Evolutionary conservation across 2,329 filamentous ascomycete genomes (phyloP).

Genomic region (Rutstroemia sp.): DNA sequence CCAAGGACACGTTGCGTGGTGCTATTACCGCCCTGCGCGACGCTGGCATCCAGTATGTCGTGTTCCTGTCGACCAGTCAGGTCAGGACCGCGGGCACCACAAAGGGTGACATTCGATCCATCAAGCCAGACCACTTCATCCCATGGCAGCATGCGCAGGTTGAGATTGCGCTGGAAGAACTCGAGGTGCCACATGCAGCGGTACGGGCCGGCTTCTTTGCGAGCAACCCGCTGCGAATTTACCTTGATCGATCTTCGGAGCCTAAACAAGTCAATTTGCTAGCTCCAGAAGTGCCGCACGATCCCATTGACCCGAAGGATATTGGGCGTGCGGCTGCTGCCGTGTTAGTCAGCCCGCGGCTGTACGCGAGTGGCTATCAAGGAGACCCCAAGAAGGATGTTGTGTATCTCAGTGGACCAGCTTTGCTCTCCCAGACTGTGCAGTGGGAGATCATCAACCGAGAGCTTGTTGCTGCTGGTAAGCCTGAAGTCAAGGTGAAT

Average conservation of each 20-base stretch:
- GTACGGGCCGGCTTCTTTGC: constrained; percentile 38
- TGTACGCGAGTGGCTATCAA: not conserved
- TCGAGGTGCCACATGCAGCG: constrained; percentile 31
- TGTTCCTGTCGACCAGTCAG: constrained; percentile 38
- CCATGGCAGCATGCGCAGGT: constrained; percentile 36
- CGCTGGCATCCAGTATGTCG: constrained; percentile 37
- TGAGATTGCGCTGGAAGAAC: constrained; percentile 36
- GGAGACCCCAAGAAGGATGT: not conserved
- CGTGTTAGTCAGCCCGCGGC: not conserved
- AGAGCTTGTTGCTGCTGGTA: not conserved
- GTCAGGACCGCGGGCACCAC: constrained; percentile 14
- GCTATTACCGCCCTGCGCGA: constrained; percentile 37
- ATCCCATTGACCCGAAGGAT: constrained; percentile 36
- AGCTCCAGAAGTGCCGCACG: constrained; percentile 28
- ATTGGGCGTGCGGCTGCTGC: constrained; percentile 37
- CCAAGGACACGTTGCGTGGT: constrained; percentile 33
- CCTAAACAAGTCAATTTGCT: constrained; percentile 27
- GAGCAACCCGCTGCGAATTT: constrained; percentile 33
- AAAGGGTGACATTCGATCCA: constrained; percentile 20
- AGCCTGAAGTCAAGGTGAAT: not conserved
- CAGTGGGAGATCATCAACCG: not conserved
- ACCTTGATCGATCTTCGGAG: constrained; percentile 24
- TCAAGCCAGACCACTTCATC: constrained; percentile 30
- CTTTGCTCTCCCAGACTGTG: not conserved
- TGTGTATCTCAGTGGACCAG: not conserved